Percentiles rank a stretch among this genome's conserved stretches.
Conservation (phyloP, 2,329 filamentous ascomycete genomes). For the Microdochium paspali region DNA sequence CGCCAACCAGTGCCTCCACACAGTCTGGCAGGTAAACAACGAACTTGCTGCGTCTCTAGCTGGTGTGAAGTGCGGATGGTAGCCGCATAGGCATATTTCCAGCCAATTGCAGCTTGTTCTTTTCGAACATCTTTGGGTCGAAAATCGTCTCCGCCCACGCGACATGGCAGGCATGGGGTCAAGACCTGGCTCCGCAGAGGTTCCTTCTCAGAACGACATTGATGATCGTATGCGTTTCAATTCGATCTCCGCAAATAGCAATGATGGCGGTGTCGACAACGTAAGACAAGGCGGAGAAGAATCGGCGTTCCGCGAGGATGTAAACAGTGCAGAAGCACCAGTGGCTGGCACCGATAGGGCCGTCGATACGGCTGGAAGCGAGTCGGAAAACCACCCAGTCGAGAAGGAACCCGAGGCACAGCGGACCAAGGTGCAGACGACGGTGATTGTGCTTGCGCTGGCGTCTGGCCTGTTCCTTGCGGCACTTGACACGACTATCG, state of each 20-base stretch:
- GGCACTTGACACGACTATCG: conserved; percentile 50
- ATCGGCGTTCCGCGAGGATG: no score
- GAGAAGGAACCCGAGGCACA: neutral
- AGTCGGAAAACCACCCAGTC: neutral
- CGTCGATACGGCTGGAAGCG: neutral
- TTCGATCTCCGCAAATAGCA: neutral
- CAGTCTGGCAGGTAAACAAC: no score
- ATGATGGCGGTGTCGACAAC: no score
- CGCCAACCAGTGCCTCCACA: no score
- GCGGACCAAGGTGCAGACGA: conserved; percentile 17
- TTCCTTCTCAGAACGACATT: neutral
- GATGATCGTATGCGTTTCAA: neutral
- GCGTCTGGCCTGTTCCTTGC: conserved; percentile 37
- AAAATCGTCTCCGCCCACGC: neutral
- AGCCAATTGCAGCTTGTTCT: no score
- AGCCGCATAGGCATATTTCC: no score
- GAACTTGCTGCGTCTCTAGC: no score
- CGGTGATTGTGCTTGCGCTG: conserved; percentile 19
- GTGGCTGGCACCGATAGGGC: no score
- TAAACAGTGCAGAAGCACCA: no score
- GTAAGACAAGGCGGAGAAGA: no score
- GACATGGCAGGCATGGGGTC: neutral
- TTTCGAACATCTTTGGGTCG: neutral
- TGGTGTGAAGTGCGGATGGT: no score
- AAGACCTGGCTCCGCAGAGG: neutral